A percentile compares a stretch with the other conserved stretches of the same genome.
Conservation (phyloP, 129 eudicot species). For the Tagetes erecta region DNA sequence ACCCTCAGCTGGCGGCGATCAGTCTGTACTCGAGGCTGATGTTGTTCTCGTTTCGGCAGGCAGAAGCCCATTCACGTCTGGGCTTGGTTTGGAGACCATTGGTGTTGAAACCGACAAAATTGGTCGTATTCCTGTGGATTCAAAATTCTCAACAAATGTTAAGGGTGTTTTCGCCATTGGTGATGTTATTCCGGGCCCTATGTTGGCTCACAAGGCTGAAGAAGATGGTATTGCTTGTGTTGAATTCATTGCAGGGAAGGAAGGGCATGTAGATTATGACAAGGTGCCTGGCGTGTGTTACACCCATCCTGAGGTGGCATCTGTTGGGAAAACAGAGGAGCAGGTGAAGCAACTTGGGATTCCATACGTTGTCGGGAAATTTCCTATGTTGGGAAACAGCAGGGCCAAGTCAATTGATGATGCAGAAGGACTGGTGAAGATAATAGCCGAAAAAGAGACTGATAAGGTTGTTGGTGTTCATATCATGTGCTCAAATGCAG, state of each 20-base stretch:
- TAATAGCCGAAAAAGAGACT: slow-evolving; percentile 12
- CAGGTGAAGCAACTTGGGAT: slow-evolving; percentile 18
- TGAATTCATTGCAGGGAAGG: slow-evolving; percentile 15
- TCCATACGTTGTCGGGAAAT: slow-evolving; percentile 1
- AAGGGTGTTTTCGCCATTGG: slow-evolving; percentile 12
- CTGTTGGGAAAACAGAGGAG: slow-evolving; percentile 19
- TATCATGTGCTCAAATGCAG: slow-evolving; percentile 9
- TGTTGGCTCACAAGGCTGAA: slow-evolving; percentile 19
- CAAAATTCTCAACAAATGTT: slow-evolving; percentile 10
- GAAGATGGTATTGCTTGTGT: slow-evolving; percentile 20
- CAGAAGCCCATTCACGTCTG: slow-evolving; percentile 9
- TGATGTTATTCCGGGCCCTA: slow-evolving; percentile 17
- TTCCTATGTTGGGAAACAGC: slow-evolving; percentile 19
- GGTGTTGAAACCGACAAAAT: slow-evolving; percentile 20
- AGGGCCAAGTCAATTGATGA: slow-evolving; percentile 19
- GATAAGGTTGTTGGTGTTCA: slow-evolving; percentile 13
- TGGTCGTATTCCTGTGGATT: slow-evolving; percentile 16
- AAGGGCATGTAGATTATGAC: slow-evolving; percentile 16
- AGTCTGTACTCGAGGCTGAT: slow-evolving; percentile 11
- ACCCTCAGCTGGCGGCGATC: slow-evolving; percentile 15
- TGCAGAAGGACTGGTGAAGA: slow-evolving; percentile 19
- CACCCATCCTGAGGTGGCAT: slow-evolving; percentile 18
- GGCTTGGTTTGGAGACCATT: slow-evolving; percentile 9
- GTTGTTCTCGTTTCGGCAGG: slow-evolving; percentile 13
- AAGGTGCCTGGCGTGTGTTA: slow-evolving; percentile 15